Percentiles rank a stretch among this genome's conserved stretches.
phyloP scores from a whole-genome alignment of 2,329 filamentous ascomycete species.

The Alternaria panax region DNA sequence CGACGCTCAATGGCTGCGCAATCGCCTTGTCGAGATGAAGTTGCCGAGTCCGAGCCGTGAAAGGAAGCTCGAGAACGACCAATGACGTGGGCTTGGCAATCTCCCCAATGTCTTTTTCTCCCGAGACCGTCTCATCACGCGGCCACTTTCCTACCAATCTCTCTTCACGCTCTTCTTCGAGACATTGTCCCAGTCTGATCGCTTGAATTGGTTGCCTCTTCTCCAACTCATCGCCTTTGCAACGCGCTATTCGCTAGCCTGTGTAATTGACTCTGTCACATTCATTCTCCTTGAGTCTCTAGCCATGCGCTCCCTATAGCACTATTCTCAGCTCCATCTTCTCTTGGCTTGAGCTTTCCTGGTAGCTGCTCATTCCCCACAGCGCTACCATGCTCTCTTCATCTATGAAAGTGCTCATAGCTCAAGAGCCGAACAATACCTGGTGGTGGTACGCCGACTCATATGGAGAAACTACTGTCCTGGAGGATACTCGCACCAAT shows the following conservation, averaged over 20 bases:
- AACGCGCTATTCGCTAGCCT: neutral
- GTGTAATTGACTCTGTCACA: neutral
- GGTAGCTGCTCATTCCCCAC: neutral
- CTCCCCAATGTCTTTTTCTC: neutral
- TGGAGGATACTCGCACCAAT: constrained; percentile 10
- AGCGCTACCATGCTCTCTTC: neutral
- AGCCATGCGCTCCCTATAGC: neutral
- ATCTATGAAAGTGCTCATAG: constrained; percentile 9
- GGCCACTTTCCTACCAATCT: neutral
- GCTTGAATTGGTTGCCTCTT: too few relatives aligned
- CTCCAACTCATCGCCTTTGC: too few relatives aligned
- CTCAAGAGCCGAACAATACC: constrained; percentile 8
- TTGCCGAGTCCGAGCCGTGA: constrained; percentile 1
- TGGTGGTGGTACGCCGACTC: neutral
- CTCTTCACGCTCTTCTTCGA: neutral
- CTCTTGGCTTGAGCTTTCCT: neutral
- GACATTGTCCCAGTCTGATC: too few relatives aligned
- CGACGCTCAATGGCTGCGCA: constrained; percentile 28
- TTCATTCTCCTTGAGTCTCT: neutral
- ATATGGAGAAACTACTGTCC: neutral
- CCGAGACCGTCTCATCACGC: neutral
- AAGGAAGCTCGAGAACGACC: constrained; percentile 2
- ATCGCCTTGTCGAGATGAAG: constrained; percentile 17
- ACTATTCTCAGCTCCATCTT: neutral
- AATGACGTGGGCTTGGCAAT: constrained; percentile 19